A percentile compares a stretch with the other conserved stretches of the same genome.
Evolutionary conservation across 1,284 basidiomycete genomes (phyloP).

Genomic region (Ceratobasidium sp.): DNA sequence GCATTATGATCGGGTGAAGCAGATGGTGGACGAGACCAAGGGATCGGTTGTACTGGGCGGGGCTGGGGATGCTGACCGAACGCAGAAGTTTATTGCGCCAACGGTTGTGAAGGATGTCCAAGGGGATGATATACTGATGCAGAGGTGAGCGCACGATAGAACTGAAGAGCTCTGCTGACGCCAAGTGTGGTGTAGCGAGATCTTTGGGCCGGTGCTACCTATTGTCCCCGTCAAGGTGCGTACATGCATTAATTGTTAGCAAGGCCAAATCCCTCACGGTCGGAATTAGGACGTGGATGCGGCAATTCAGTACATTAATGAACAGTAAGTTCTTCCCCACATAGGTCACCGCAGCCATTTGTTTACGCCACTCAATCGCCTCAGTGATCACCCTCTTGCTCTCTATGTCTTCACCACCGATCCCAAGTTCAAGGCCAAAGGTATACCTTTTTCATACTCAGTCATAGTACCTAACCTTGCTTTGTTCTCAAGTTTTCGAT

Average conservation of each 20-base stretch:
- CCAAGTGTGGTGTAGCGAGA: conserved; percentile 58
- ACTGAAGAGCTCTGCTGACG: neutral
- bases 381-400: conserved; percentile 68
- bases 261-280: neutral
- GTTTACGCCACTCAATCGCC: neutral
- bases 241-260: neutral
- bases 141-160: conserved; percentile 58
- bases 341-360: neutral
- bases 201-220: conserved; percentile 76
- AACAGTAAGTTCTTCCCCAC: conserved; percentile 54
- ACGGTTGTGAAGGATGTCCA: conserved; percentile 63
- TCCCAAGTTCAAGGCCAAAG: conserved; percentile 68
- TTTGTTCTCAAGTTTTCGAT: conserved; percentile 63
- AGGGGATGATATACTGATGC: conserved; percentile 65
- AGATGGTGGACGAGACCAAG: conserved; percentile 57
- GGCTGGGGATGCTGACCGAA: conserved; percentile 59
- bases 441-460: conserved; percentile 53
- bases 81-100: conserved; percentile 59
- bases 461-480: neutral
- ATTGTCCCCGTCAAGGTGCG: conserved; percentile 67
- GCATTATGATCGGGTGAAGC: conserved; percentile 64
- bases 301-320: conserved; percentile 64
- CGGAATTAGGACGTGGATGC: conserved; percentile 57
- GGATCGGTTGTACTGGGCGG: conserved; percentile 64
- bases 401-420: conserved; percentile 80